A percentile compares a stretch with the other conserved stretches of the same genome.
phyloP scores from a whole-genome alignment of 176 grass and related monocot genomes.

The Carex myosuroides region DNA sequence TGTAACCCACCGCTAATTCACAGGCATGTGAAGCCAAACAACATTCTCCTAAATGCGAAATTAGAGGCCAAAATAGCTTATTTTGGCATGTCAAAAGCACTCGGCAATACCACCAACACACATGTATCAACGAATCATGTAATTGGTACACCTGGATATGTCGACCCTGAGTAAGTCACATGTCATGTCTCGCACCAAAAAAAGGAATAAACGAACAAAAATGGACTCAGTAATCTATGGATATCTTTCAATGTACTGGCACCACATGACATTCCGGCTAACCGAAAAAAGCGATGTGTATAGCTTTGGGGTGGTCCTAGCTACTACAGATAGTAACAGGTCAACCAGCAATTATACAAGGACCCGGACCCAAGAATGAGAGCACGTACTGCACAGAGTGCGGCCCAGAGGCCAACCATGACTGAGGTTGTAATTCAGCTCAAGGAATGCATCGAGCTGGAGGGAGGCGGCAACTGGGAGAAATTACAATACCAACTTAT shows the following conservation, averaged over 20 bases:
- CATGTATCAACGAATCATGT: conserved; percentile 21
- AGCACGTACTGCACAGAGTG: background rate
- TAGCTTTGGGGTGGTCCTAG: conserved; percentile 38
- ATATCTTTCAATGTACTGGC: conserved; percentile 9
- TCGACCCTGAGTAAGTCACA: conserved; percentile 48
- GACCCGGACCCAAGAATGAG: background rate
- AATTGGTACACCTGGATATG: conserved; percentile 35
- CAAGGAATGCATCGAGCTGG: conserved; percentile 40
- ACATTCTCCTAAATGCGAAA: conserved; percentile 40
- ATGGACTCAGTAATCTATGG: background rate
- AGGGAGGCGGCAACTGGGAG: background rate
- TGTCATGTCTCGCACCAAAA: background rate
- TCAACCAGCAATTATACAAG: conserved; percentile 11
- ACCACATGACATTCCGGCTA: conserved; percentile 2
- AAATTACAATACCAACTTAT: background rate
- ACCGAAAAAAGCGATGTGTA: conserved; percentile 46
- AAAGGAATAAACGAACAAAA: background rate
- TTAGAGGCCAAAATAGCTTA: conserved; percentile 62
- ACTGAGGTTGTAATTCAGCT: conserved; percentile 38
- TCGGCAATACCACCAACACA: background rate
- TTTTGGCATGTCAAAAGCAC: conserved; percentile 47
- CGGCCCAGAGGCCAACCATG: conserved; percentile 33
- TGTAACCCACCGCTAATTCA: conserved; percentile 43
- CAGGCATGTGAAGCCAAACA: conserved; percentile 47
- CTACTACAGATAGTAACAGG: conserved; percentile 36